Evolutionary conservation across 2,329 filamentous ascomycete species (phyloP).

Genomic region (Calonectria fujianensis): DNA sequence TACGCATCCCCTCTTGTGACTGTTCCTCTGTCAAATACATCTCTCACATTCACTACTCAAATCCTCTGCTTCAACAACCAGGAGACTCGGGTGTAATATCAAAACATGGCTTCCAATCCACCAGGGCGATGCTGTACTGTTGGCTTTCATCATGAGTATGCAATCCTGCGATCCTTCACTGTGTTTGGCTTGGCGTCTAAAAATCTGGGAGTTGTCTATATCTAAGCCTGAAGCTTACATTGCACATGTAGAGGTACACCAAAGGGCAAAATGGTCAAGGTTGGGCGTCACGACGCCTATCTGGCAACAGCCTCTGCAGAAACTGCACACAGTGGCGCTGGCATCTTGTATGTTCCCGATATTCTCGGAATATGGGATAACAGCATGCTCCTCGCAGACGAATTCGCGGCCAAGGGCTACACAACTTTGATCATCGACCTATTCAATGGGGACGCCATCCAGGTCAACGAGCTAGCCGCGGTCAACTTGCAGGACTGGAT

Average conservation of each 20-base stretch:
- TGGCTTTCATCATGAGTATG: conserved; percentile 32
- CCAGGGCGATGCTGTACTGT: conserved; percentile 34
- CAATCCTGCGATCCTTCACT: neutral
- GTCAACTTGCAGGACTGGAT: conserved; percentile 58
- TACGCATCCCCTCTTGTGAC: neutral
- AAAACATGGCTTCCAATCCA: conserved; percentile 28
- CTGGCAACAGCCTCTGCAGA: neutral
- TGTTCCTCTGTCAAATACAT: neutral
- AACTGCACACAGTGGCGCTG: conserved; percentile 51
- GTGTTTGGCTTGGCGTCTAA: neutral
- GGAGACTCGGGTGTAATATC: neutral
- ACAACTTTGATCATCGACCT: conserved; percentile 57
- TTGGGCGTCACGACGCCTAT: conserved; percentile 30
- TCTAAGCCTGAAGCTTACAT: neutral
- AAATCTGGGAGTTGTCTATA: neutral
- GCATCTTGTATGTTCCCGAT: conserved; percentile 68
- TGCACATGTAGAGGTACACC: neutral
- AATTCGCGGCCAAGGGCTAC: conserved; percentile 59
- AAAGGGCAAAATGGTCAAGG: conserved; percentile 21
- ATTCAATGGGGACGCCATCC: conserved; percentile 61
- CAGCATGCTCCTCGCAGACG: conserved; percentile 61
- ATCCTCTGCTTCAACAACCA: neutral
- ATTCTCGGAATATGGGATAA: conserved; percentile 70
- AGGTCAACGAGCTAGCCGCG: conserved; percentile 63
- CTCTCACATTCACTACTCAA: neutral